Percentiles rank a stretch among this genome's conserved stretches.
phyloP scores from a whole-genome alignment of 345 rosid species.

The Rhodomyrtus tomentosa region DNA sequence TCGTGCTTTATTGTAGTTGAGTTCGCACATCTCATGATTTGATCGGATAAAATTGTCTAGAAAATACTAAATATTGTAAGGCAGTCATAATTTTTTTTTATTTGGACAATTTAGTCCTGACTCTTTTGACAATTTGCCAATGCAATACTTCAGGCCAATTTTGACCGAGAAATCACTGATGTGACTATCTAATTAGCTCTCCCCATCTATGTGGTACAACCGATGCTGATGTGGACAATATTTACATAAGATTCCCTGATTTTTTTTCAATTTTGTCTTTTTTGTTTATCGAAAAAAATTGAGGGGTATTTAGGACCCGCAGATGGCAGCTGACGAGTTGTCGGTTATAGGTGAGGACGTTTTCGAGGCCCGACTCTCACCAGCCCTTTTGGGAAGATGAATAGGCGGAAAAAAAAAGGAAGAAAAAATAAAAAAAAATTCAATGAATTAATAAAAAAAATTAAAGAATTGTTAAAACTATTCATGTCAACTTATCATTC shows the following conservation, averaged over 20 bases:
- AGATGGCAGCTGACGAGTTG: no score
- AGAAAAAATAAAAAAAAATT: no score
- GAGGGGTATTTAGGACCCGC: not conserved
- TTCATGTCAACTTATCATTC: not conserved
- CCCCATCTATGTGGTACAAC: accelerated
- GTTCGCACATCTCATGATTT: not conserved
- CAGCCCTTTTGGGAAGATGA: not conserved
- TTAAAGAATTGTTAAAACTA: accelerated
- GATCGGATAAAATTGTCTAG: not conserved
- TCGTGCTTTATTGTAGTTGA: not conserved
- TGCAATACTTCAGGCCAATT: accelerated
- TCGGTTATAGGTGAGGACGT: not conserved
- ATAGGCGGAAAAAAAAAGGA: not conserved
- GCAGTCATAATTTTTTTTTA: accelerated
- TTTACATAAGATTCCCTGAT: not conserved
- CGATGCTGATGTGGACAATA: no score
- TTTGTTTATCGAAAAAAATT: not conserved
- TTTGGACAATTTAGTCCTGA: accelerated
- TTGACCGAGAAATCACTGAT: accelerated
- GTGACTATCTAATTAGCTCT: accelerated
- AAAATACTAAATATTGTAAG: accelerated
- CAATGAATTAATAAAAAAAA: not conserved
- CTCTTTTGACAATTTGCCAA: not conserved
- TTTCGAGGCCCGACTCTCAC: not conserved
- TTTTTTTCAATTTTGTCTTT: not conserved